phyloP scores from a whole-genome alignment of 768 basidiomycete species.

The Lentinula sp. region DNA sequence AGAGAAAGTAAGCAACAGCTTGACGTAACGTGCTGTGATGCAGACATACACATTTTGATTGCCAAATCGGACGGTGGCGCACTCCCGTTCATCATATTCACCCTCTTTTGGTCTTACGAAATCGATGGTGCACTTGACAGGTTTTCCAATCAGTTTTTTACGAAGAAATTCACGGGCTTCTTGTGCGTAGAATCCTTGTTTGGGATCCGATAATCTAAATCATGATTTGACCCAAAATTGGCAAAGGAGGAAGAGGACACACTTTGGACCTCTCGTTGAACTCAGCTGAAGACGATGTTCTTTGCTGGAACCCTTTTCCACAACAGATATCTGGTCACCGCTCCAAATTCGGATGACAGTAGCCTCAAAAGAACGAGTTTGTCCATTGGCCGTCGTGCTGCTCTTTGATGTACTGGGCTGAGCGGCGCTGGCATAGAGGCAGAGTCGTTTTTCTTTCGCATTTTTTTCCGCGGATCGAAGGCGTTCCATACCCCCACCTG shows the following conservation, averaged over 20 bases:
- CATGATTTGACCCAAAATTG: neutral
- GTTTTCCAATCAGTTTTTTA: conserved; percentile 88
- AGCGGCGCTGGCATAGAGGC: conserved; percentile 60
- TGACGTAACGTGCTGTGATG: neutral
- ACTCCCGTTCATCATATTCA: conserved; percentile 90
- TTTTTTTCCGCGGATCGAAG: conserved; percentile 77
- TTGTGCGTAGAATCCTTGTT: conserved; percentile 80
- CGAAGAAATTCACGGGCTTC: conserved; percentile 93
- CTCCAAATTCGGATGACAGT: conserved; percentile 86
- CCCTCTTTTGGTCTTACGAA: conserved; percentile 90
- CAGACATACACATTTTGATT: conserved; percentile 67
- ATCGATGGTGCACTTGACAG: conserved; percentile 78
- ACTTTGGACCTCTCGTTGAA: conserved; percentile 85
- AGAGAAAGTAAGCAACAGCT: neutral
- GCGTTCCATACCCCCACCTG: conserved; percentile 79
- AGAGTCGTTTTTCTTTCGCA: conserved; percentile 71
- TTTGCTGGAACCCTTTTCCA: conserved; percentile 63
- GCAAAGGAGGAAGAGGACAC: conserved; percentile 7
- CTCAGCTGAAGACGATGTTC: conserved; percentile 85
- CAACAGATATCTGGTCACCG: conserved; percentile 83
- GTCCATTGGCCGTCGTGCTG: conserved; percentile 37
- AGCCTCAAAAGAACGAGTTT: conserved; percentile 63
- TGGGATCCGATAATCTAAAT: conserved; percentile 73
- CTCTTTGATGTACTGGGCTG: conserved; percentile 37
- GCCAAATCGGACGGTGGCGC: conserved; percentile 83